Conservation (phyloP, 2,329 filamentous ascomycete genomes). For the Capronia coronata region DNA sequence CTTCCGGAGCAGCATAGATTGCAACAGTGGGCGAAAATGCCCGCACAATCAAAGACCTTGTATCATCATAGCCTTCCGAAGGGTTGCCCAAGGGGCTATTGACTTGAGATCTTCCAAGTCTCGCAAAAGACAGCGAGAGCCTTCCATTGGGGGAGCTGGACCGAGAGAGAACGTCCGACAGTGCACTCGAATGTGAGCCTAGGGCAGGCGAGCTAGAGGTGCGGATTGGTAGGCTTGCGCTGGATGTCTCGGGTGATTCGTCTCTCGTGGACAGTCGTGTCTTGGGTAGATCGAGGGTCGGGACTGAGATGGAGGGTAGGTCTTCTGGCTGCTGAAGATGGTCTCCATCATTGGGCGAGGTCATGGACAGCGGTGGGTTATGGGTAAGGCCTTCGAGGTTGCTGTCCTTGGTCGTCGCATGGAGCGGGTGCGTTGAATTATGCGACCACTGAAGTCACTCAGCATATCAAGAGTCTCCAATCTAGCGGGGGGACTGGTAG, state of each 20-base stretch:
- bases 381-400: slow-evolving; percentile 7
- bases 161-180: slow-evolving; percentile 62
- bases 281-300: slow-evolving; percentile 56
- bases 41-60: slow-evolving; percentile 63
- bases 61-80: slow-evolving; percentile 49
- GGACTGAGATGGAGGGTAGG: slow-evolving; percentile 47
- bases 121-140: slow-evolving; percentile 49
- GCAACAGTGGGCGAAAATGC: slow-evolving; percentile 86
- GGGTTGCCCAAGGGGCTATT: slow-evolving; percentile 48
- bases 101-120: slow-evolving; percentile 43
- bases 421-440: neutral
- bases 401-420: slow-evolving; percentile 18
- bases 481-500: neutral
- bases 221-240: slow-evolving; percentile 51
- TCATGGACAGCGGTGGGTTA: slow-evolving; percentile 26
- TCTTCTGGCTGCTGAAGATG: slow-evolving; percentile 20
- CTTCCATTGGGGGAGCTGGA: slow-evolving; percentile 61
- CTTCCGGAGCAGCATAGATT: slow-evolving; percentile 79
- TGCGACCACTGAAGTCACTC: neutral
- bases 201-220: slow-evolving; percentile 57
- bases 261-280: slow-evolving; percentile 47
- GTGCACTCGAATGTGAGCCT: slow-evolving; percentile 50
- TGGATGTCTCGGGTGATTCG: slow-evolving; percentile 49
- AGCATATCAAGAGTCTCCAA: slow-evolving; percentile 10
- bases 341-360: slow-evolving; percentile 27